These are phyloP conservation scores for Penicillium sp. DNA, from an alignment of 2,329 filamentous ascomycete species.

Conservation along the genomic window DNA sequence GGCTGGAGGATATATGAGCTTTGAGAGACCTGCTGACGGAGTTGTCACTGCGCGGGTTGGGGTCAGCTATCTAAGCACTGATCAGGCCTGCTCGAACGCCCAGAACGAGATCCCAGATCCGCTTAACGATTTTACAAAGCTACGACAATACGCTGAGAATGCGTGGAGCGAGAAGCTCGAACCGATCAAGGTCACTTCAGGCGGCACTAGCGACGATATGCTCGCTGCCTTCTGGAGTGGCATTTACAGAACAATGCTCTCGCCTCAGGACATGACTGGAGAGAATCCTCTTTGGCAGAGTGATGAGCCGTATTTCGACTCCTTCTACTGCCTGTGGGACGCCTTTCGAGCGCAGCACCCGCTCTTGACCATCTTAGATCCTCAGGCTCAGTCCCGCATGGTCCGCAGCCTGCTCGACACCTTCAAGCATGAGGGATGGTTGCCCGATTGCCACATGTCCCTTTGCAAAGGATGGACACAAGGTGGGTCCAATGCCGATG, in stretches of 20 bases:
- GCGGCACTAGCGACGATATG: constrained; percentile 51
- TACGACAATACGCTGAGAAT: constrained; percentile 46
- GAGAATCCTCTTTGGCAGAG: constrained; percentile 66
- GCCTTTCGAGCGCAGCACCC: constrained; percentile 24
- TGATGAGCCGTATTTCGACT: constrained; percentile 66
- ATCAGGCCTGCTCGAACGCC: constrained; percentile 64
- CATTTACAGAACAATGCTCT: constrained; percentile 66
- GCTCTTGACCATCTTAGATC: constrained; percentile 29
- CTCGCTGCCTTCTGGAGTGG: constrained; percentile 64
- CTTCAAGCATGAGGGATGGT: constrained; percentile 31
- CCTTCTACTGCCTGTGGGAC: constrained; percentile 54
- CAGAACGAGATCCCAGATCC: constrained; percentile 59
- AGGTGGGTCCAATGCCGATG: constrained; percentile 57
- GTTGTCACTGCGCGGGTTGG: constrained; percentile 62
- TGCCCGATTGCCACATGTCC: constrained; percentile 33
- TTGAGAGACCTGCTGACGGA: constrained; percentile 48
- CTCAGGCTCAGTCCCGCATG: constrained; percentile 25
- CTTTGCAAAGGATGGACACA: constrained; percentile 33
- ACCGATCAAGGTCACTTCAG: constrained; percentile 53
- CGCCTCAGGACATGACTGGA: constrained; percentile 67
- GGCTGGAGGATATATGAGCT: constrained; percentile 62
- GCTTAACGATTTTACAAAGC: constrained; percentile 46
- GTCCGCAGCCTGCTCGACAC: constrained; percentile 31
- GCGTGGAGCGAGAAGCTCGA: constrained; percentile 60
- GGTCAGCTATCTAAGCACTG: constrained; percentile 63